These are phyloP conservation scores for Ulota crispa DNA, from an alignment of 225 moss, liverwort and hornwort genomes.

Conservation along the genomic window DNA sequence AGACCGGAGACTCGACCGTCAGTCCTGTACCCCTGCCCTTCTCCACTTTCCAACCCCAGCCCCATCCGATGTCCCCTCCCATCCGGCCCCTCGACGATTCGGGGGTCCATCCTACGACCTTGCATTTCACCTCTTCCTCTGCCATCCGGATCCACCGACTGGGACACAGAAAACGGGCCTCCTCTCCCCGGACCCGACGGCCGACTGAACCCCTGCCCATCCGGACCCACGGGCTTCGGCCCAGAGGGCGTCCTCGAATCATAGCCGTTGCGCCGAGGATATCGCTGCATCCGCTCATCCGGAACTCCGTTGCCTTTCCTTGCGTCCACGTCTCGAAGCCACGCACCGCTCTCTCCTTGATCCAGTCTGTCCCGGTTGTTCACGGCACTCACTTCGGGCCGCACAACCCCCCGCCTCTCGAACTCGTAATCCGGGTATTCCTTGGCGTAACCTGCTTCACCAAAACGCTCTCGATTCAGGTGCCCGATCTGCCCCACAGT, in stretches of 20 bases:
- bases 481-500: conserved; percentile 38
- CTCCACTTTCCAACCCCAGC: conserved; percentile 40
- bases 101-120: conserved; percentile 43
- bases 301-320: conserved; percentile 43
- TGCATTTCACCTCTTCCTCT: conserved; percentile 49
- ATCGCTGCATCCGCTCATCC: conserved; percentile 56
- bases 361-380: conserved; percentile 60
- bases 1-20: conserved; percentile 29
- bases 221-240: conserved; percentile 51
- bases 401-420: conserved; percentile 44
- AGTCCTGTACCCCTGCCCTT: conserved; percentile 40
- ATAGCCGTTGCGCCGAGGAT: conserved; percentile 66
- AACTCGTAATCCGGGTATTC: conserved; percentile 60
- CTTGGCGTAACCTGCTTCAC: conserved; percentile 54
- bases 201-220: conserved; percentile 75
- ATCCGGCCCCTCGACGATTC: conserved; percentile 42
- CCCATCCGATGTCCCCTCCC: conserved; percentile 37
- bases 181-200: conserved; percentile 78
- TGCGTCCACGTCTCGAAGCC: conserved; percentile 63
- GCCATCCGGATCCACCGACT: conserved; percentile 42
- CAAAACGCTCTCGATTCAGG: conserved; percentile 57
- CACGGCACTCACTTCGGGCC: conserved; percentile 39
- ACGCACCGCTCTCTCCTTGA: conserved; percentile 58
- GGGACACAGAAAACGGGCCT: conserved; percentile 46
- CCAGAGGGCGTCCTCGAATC: conserved; percentile 61